Conservation (phyloP, 768 basidiomycete species). For the Gloeostereum incarnatum region DNA sequence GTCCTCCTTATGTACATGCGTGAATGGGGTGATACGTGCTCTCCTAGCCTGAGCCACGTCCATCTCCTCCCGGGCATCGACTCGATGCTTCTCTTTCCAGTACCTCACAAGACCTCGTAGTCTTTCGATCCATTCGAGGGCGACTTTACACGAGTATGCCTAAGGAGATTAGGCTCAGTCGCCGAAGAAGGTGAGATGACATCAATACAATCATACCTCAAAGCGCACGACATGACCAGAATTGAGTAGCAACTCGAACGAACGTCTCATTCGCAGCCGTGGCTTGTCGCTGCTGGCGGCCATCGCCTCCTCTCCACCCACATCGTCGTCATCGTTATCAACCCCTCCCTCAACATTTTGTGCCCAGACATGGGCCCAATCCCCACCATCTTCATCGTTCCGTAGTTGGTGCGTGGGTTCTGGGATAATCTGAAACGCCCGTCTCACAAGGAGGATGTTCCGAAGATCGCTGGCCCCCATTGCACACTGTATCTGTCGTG, state of each 20-base stretch:
- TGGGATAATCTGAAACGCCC: constrained; percentile 45
- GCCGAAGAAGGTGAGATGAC: constrained; percentile 3
- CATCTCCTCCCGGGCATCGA: constrained; percentile 77
- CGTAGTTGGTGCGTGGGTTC: constrained; percentile 15
- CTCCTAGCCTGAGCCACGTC: constrained; percentile 56
- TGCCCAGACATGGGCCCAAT: constrained; percentile 21
- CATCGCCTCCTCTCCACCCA: constrained; percentile 52
- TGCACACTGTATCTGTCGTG: constrained; percentile 52
- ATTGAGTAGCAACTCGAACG: constrained; percentile 69
- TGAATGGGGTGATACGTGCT: constrained; percentile 50
- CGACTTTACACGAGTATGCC: constrained; percentile 56
- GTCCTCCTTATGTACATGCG: constrained; percentile 29
- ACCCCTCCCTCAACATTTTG: constrained; percentile 26
- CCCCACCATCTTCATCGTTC: constrained; percentile 18
- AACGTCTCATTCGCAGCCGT: constrained; percentile 46
- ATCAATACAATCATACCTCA: constrained; percentile 47
- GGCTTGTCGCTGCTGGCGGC: constrained; percentile 30
- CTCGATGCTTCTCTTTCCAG: constrained; percentile 70
- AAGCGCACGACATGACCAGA: constrained; percentile 65
- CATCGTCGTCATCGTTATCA: constrained; percentile 51
- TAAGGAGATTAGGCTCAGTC: constrained; percentile 16
- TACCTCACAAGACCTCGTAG: constrained; percentile 64
- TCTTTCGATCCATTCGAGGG: constrained; percentile 79
- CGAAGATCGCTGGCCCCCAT: constrained; percentile 69
- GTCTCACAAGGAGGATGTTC: constrained; percentile 51